Conservation (phyloP, 306 rosid species). For the Hylodesmum podocarpum region DNA sequence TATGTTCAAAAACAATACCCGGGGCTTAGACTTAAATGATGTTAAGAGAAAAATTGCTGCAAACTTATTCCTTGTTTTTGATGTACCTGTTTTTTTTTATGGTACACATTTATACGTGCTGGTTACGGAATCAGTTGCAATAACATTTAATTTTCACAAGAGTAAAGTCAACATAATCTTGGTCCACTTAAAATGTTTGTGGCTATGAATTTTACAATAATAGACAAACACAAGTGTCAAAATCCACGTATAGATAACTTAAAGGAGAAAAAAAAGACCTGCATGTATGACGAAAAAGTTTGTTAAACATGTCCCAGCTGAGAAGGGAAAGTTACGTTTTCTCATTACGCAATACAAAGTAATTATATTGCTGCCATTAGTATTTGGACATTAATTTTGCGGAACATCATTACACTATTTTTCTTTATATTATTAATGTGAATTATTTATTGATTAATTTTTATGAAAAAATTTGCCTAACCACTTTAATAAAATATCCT, state of each 20-base stretch:
- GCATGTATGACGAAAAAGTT: slow-evolving; percentile 50
- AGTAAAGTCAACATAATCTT: slow-evolving; percentile 19
- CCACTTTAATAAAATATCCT: too few species aligned
- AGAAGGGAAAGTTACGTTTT: slow-evolving; percentile 39
- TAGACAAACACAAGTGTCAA: slow-evolving; percentile 32
- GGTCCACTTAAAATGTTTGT: slow-evolving; percentile 19
- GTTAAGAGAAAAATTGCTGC: background rate
- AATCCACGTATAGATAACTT: slow-evolving; percentile 23
- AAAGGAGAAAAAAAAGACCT: slow-evolving; percentile 31
- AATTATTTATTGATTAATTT: too few species aligned
- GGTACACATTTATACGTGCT: background rate
- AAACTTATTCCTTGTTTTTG: slow-evolving; percentile 8
- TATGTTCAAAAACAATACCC: background rate
- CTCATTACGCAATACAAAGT: slow-evolving; percentile 21
- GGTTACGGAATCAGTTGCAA: slow-evolving; percentile 10
- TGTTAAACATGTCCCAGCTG: slow-evolving; percentile 49
- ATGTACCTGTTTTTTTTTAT: background rate
- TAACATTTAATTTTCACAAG: background rate
- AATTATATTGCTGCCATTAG: background rate
- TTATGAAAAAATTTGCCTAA: too few species aligned
- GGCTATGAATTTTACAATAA: slow-evolving; percentile 21
- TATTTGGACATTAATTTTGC: slow-evolving; percentile 21
- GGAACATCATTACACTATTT: slow-evolving; percentile 9
- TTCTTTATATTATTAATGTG: too few species aligned
- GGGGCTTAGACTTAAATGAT: background rate